Evolutionary conservation across 768 basidiomycete species (phyloP).

Genomic region (Phaffia australis): DNA sequence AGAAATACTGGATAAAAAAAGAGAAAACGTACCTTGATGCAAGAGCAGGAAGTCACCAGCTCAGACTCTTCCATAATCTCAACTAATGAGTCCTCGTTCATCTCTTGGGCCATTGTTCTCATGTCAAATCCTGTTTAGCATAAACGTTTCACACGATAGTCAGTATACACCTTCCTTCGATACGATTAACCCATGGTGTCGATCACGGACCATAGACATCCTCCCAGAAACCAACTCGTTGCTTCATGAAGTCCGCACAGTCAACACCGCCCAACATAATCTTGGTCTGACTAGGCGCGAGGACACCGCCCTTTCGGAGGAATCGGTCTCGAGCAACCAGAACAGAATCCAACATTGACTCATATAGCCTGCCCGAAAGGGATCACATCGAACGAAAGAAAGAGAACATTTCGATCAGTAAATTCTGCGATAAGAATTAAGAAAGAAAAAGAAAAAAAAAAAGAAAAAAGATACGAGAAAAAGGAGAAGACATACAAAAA

Average conservation of each 20-base stretch:
- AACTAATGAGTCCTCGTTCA: conserved; percentile 71
- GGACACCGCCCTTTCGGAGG: conserved; percentile 59
- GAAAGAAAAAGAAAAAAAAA: neutral
- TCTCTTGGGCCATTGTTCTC: conserved; percentile 61
- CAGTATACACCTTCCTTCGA: neutral
- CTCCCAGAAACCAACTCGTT: conserved; percentile 79
- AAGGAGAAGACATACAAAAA: conserved; percentile 3
- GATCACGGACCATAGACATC: conserved; percentile 67
- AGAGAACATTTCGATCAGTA: neutral
- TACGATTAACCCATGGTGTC: neutral
- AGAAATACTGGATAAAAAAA: neutral
- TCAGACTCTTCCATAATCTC: conserved; percentile 62
- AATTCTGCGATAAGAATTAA: no score
- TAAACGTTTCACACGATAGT: neutral
- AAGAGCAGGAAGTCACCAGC: conserved; percentile 52
- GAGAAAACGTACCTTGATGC: conserved; percentile 52
- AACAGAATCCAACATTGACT: conserved; percentile 96
- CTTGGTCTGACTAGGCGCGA: conserved; percentile 81
- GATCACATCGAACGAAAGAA: neutral
- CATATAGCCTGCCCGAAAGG: conserved; percentile 51
- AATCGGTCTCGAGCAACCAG: conserved; percentile 78
- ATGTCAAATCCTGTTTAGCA: conserved; percentile 65
- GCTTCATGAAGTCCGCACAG: conserved; percentile 60
- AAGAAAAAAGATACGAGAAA: no score
- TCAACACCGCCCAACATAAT: conserved; percentile 79